A percentile compares a stretch with the other conserved stretches of the same genome.
Evolutionary conservation across 768 basidiomycete genomes (phyloP).

Genomic region (Tubosaeta brunneosetosa): DNA sequence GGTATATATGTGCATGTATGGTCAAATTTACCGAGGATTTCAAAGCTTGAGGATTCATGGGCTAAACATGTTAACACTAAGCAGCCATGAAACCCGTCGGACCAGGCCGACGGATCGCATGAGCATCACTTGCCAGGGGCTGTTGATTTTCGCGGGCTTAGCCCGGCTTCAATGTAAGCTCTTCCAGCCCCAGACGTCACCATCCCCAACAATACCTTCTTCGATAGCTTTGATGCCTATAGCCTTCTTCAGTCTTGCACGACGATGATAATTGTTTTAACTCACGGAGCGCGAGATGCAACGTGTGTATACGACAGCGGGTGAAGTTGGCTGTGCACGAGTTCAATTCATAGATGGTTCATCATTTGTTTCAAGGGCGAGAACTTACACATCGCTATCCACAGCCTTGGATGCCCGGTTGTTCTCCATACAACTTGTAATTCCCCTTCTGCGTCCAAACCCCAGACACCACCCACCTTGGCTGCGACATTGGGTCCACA

Average conservation of each 20-base stretch:
- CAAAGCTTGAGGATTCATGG: too few species aligned
- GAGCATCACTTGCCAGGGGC: too few species aligned
- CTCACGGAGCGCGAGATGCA: conserved; percentile 30
- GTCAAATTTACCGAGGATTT: too few species aligned
- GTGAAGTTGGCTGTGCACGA: conserved; percentile 15
- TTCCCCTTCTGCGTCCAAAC: conserved; percentile 63
- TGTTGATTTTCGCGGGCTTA: too few species aligned
- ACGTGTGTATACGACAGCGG: conserved; percentile 24
- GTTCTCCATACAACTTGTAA: conserved; percentile 38
- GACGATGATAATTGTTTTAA: background rate
- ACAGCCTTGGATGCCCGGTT: conserved; percentile 34
- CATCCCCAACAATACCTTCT: conserved; percentile 19
- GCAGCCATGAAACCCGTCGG: too few species aligned
- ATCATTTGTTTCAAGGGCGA: background rate
- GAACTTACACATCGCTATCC: conserved; percentile 23
- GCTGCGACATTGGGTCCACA: conserved; percentile 43
- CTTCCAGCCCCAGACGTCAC: conserved; percentile 2
- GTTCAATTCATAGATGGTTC: too few species aligned
- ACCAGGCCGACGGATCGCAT: too few species aligned
- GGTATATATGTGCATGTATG: too few species aligned
- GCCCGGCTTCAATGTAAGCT: too few species aligned
- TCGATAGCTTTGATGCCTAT: conserved; percentile 31
- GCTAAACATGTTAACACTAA: too few species aligned
- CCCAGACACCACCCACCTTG: conserved; percentile 54
- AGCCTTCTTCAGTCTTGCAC: background rate